Evolutionary conservation across 306 rosid species (phyloP).

Genomic region (Styphnolobium japonicum): DNA sequence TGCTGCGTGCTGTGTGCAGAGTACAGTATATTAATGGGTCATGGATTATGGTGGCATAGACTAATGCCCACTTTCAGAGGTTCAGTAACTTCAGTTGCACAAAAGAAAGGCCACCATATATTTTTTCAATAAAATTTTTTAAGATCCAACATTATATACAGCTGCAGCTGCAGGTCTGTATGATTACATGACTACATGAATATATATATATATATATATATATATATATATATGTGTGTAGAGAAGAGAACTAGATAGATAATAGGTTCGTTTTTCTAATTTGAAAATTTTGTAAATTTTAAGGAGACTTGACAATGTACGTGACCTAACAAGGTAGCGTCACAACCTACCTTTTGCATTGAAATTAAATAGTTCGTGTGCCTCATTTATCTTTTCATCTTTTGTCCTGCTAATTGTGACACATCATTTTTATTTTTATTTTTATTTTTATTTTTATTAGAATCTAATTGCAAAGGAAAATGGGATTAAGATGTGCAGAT

Average conservation of each 20-base stretch:
- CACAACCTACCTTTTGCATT: background rate
- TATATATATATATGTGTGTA: no score
- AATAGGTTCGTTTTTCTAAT: background rate
- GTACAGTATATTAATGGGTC: slow-evolving; percentile 22
- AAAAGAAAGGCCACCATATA: background rate
- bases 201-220: no score
- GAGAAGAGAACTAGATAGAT: no score
- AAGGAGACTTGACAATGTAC: slow-evolving; percentile 11
- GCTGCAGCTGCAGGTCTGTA: background rate
- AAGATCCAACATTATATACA: background rate
- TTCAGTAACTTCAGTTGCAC: no score
- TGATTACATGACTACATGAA: background rate
- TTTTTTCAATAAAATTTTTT: background rate
- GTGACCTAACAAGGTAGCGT: background rate
- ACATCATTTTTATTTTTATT: background rate
- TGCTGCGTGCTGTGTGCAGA: background rate
- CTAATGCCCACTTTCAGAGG: background rate
- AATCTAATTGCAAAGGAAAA: background rate
- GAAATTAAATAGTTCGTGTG: slow-evolving; percentile 20
- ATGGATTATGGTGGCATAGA: slow-evolving; percentile 18
- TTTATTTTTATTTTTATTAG: background rate
- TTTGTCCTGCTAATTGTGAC: background rate
- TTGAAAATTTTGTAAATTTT: background rate
- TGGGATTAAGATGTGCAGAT: no score
- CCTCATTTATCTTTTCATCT: background rate